These are phyloP conservation scores for Phytophthora litchii DNA, from an alignment of 352 stramenopile genomes.

Conservation along the genomic window DNA sequence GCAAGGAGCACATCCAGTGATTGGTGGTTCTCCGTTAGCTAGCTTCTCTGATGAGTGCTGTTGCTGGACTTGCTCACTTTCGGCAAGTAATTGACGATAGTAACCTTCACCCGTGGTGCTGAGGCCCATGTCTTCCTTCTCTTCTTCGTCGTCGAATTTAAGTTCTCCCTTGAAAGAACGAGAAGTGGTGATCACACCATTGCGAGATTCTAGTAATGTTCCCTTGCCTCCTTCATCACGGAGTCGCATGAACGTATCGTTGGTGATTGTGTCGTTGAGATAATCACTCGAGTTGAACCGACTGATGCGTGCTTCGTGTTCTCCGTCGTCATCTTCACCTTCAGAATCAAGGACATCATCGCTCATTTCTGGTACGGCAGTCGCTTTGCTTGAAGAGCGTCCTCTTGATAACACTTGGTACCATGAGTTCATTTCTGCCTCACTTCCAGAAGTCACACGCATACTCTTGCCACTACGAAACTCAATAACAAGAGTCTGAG, in stretches of 20 bases:
- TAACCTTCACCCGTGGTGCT: constrained; percentile 51
- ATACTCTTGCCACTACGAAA: constrained; percentile 41
- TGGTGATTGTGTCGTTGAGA: constrained; percentile 77
- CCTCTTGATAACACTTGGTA: constrained; percentile 42
- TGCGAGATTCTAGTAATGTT: constrained; percentile 32
- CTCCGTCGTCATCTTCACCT: constrained; percentile 24
- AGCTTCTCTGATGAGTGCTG: constrained; percentile 35
- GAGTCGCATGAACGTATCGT: constrained; percentile 74
- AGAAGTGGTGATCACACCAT: constrained; percentile 6
- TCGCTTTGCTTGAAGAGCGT: constrained; percentile 23
- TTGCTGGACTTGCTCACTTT: constrained; percentile 45
- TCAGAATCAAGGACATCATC: constrained; percentile 32
- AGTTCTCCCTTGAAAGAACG: constrained; percentile 74
- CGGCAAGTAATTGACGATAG: constrained; percentile 46
- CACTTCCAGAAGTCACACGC: constrained; percentile 36
- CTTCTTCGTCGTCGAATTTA: constrained; percentile 44
- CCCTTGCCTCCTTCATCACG: constrained; percentile 39
- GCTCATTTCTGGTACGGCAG: constrained; percentile 23
- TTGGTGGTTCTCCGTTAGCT: constrained; percentile 29
- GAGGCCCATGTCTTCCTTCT: constrained; percentile 38
- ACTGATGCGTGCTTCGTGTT: constrained; percentile 19
- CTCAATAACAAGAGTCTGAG: constrained; percentile 55
- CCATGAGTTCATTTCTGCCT: constrained; percentile 55
- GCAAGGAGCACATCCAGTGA: constrained; percentile 59
- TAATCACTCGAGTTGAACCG: constrained; percentile 67